Base-by-base conservation (phyloP, 176 grass and related monocot genomes). In the Bothriochloa decipiens region DNA sequence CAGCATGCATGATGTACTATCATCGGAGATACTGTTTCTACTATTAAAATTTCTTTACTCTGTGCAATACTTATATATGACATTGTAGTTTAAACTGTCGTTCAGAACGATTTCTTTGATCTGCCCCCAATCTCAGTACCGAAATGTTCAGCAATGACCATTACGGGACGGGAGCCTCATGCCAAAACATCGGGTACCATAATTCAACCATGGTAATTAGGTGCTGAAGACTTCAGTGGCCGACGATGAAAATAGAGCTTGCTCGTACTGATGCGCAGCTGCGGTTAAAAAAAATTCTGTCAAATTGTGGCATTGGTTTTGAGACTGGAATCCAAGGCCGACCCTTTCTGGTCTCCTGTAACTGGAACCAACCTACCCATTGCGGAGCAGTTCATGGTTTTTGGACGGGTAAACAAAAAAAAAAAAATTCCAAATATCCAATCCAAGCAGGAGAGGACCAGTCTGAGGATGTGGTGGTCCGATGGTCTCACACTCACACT, bases 321-420 rank as follows among this genome's bases (percentile, higher is more conserved):
- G 83, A 66, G 8, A 7, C 78, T 82, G 79, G 88, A 82, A 90
- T 90, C n/a, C n/a, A n/a, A n/a, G n/a, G n/a, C n/a, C n/a, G n/a
- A n/a, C n/a, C n/a, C n/a, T n/a, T n/a, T n/a, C 29, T 1, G 39
- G 37, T 18, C 17, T 7, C 4, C 50, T 25, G 40, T 39, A 4
- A 70, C 68, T 70, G 20, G 50, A 20, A 53, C 4, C 14, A 1
- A 18, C 50, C 29, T 68, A 8, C 28, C 6, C 6, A 65, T 13
- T 6, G 4, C 28, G 33, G 64, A 29, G 11, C 16, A 17, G 13
- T 60, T 16, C 53, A 41, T 41, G 32, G 29, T 39, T 7, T 0
- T 65, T 69, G 66, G 29, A 8, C 39, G 50, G 37, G 26, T 6
- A 35, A 35, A 4, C n/a, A 35, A 35, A 35, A 35, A 35, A 35